Evolutionary conservation across 2,329 filamentous ascomycete species (phyloP).

Genomic region (Pseudocercospora pini-densiflorae): DNA sequence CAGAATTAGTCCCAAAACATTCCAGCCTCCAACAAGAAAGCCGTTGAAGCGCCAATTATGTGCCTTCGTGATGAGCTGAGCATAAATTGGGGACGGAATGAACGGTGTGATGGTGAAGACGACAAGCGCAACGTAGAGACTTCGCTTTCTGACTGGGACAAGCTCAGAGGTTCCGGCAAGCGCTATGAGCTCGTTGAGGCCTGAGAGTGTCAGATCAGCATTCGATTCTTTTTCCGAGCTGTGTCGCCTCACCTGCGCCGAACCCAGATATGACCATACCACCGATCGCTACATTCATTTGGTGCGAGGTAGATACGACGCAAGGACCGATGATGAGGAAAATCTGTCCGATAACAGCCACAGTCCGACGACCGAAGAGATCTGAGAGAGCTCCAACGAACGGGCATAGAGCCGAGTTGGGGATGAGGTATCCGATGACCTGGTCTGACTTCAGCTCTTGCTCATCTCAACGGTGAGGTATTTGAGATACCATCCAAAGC

Average conservation of each 20-base stretch:
- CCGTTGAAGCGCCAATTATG: slow-evolving; percentile 61
- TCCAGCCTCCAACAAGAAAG: slow-evolving; percentile 58
- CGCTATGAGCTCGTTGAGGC: slow-evolving; percentile 62
- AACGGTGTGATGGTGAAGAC: slow-evolving; percentile 68
- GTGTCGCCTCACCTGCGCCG: slow-evolving; percentile 62
- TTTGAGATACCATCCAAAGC: slow-evolving; percentile 50
- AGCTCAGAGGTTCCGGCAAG: slow-evolving; percentile 71
- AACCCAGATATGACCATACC: slow-evolving; percentile 65
- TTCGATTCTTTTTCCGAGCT: not conserved
- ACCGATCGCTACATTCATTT: slow-evolving; percentile 67
- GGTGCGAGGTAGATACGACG: slow-evolving; percentile 60
- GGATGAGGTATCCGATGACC: slow-evolving; percentile 55
- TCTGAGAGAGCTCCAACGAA: slow-evolving; percentile 71
- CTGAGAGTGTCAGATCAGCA: not conserved
- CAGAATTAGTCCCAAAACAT: slow-evolving; percentile 56
- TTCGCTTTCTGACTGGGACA: slow-evolving; percentile 67
- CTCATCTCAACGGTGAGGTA: not conserved
- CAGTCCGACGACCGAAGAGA: slow-evolving; percentile 64
- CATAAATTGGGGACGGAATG: slow-evolving; percentile 65
- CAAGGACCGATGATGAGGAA: slow-evolving; percentile 64
- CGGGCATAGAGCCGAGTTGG: slow-evolving; percentile 60
- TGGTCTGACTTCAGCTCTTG: not conserved
- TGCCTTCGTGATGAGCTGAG: slow-evolving; percentile 59
- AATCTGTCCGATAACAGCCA: slow-evolving; percentile 59
- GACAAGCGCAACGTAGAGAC: slow-evolving; percentile 63